Conservation (phyloP, 2,329 filamentous ascomycete genomes). For the Cladosporium oxysporum region DNA sequence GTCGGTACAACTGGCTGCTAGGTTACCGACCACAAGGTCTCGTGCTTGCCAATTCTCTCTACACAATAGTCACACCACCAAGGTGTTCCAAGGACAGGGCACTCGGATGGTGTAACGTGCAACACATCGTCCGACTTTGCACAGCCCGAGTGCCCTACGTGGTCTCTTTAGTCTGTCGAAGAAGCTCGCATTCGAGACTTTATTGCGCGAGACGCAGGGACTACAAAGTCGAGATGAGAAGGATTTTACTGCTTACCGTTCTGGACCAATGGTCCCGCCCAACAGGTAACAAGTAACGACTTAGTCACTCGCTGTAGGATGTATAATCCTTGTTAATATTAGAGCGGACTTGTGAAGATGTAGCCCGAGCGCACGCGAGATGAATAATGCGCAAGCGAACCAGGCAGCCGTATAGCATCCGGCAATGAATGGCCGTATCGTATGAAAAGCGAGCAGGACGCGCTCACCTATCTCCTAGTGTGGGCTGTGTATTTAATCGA, state of each 20-base stretch:
- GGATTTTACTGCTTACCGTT: slow-evolving; percentile 6
- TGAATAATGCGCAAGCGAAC: slow-evolving; percentile 9
- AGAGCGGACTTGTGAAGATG: not conserved
- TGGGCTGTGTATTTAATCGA: slow-evolving; percentile 9
- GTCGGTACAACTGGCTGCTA: not conserved
- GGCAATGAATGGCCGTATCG: slow-evolving; percentile 12
- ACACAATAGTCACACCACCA: slow-evolving; percentile 4
- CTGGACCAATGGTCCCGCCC: slow-evolving; percentile 5
- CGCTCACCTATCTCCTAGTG: slow-evolving; percentile 8
- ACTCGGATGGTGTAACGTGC: slow-evolving; percentile 4
- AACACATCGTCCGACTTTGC: slow-evolving; percentile 2
- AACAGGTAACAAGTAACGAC: not conserved
- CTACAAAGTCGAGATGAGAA: slow-evolving; percentile 3
- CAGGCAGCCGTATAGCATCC: slow-evolving; percentile 10
- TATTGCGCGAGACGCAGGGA: slow-evolving; percentile 5
- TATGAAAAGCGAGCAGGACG: not conserved
- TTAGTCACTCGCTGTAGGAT: not conserved
- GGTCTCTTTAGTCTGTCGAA: not conserved
- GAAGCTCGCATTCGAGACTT: not conserved
- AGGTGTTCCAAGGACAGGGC: slow-evolving; percentile 4
- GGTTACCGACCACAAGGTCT: slow-evolving; percentile 3
- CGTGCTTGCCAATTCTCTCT: not conserved
- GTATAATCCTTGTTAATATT: slow-evolving; percentile 3
- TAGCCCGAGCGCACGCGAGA: not conserved
- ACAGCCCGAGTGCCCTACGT: not conserved